Conservation (phyloP, 139 green algal species). For the Closterium sp. region DNA sequence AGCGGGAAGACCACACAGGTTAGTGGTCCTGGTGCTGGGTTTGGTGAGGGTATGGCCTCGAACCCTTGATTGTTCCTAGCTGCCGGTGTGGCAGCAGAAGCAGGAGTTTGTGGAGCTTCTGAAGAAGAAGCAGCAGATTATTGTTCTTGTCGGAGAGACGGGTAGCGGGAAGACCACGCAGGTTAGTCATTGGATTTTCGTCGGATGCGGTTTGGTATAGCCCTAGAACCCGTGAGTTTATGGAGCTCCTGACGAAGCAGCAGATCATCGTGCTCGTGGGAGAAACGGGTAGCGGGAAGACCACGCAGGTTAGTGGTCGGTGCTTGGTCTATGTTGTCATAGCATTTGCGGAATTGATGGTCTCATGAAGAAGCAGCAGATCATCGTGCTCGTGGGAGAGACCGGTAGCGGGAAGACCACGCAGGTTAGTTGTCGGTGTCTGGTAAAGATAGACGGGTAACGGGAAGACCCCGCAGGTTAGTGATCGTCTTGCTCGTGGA, state of each 20-base stretch:
- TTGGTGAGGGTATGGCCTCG: too few species aligned
- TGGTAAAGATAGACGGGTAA: too few species aligned
- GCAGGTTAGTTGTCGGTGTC: constrained; percentile 40
- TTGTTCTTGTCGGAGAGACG: too few species aligned
- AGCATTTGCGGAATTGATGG: constrained; percentile 73
- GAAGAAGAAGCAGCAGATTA: too few species aligned
- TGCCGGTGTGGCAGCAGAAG: too few species aligned
- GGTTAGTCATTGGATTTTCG: background rate
- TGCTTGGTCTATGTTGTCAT: too few species aligned
- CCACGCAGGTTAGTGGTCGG: constrained; percentile 68
- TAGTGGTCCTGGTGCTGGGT: too few species aligned
- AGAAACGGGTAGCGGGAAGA: constrained; percentile 97
- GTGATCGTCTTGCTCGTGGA: constrained; percentile 90
- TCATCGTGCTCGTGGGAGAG: constrained; percentile 95
- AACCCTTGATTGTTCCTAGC: too few species aligned
- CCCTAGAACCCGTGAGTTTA: constrained; percentile 70
- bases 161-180: too few species aligned
- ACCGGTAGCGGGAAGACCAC: constrained; percentile 97
- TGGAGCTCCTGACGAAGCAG: constrained; percentile 82
- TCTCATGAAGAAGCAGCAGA: constrained; percentile 90
- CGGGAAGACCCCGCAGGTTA: too few species aligned
- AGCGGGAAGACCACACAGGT: constrained; percentile 94
- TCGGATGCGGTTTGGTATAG: too few species aligned
- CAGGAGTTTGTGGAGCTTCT: too few species aligned
- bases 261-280: constrained; percentile 98